These are phyloP conservation scores for Raddia guianensis DNA, from an alignment of 176 grass and related monocot genomes.

Conservation along the genomic window DNA sequence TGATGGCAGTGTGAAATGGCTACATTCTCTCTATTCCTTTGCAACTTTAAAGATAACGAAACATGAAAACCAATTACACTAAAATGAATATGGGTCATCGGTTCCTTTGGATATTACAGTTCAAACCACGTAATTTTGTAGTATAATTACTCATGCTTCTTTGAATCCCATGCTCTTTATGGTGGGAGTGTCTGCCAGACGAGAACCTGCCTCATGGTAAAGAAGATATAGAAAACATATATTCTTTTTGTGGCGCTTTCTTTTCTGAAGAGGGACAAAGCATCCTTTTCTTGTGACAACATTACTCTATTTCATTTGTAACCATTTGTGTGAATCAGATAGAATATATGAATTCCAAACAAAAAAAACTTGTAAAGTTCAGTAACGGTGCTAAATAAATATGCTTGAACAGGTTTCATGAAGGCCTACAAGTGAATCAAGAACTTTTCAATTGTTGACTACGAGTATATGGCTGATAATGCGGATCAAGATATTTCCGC, in stretches of 20 bases:
- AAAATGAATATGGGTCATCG: too few species aligned
- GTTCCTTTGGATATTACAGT: too few species aligned
- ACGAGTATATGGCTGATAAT: conserved; percentile 43
- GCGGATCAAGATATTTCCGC: not conserved
- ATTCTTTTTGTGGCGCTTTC: not conserved
- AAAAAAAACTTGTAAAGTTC: not conserved
- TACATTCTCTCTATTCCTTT: not conserved
- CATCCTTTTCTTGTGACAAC: not conserved
- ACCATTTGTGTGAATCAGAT: not conserved
- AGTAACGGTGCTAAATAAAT: conserved; percentile 24
- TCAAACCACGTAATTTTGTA: too few species aligned
- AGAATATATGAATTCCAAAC: not conserved
- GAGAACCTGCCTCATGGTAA: not conserved
- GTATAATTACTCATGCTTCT: not conserved
- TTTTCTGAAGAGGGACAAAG: not conserved
- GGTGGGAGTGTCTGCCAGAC: too few species aligned
- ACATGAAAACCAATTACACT: not conserved
- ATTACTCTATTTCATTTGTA: not conserved
- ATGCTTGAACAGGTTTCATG: conserved; percentile 33
- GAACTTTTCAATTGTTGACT: conserved; percentile 4
- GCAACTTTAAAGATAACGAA: not conserved
- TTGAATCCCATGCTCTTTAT: not conserved
- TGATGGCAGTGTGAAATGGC: not conserved
- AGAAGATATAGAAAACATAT: not conserved
- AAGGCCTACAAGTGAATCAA: conserved; percentile 18